Evolutionary conservation across 2,329 filamentous ascomycete species (phyloP).

Genomic region (Pseudogymnoascus verrucosus): DNA sequence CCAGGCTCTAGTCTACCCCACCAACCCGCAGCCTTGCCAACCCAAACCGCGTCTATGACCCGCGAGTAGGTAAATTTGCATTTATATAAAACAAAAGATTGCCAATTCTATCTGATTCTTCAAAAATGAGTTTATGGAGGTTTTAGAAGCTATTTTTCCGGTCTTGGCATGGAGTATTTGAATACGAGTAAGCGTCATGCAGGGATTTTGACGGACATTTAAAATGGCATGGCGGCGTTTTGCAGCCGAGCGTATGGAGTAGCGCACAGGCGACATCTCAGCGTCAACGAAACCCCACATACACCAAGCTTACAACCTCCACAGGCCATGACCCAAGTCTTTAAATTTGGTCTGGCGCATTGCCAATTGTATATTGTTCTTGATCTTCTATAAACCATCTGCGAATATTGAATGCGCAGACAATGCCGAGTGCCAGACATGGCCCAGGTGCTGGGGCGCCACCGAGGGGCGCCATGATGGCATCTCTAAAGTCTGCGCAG

Average conservation of each 20-base stretch:
- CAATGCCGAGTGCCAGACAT: slow-evolving; percentile 39
- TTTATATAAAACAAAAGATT: background rate
- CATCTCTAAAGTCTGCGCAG: slow-evolving; percentile 69
- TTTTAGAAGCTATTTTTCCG: background rate
- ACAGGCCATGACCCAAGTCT: slow-evolving; percentile 1
- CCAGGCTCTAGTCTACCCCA: slow-evolving; percentile 1
- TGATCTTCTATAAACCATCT: background rate
- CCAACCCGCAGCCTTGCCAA: slow-evolving; percentile 3
- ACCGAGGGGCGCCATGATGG: slow-evolving; percentile 53
- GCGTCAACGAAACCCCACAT: slow-evolving; percentile 6
- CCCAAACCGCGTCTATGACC: background rate
- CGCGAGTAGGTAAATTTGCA: background rate
- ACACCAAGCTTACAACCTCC: background rate
- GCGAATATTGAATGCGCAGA: slow-evolving; percentile 7
- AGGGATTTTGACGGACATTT: background rate
- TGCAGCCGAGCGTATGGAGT: slow-evolving; percentile 2
- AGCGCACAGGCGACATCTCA: slow-evolving; percentile 8
- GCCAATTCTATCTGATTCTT: background rate
- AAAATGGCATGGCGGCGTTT: background rate
- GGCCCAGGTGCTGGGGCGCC: slow-evolving; percentile 18
- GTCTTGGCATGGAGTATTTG: slow-evolving; percentile 1
- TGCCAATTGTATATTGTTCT: background rate
- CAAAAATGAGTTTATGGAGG: background rate
- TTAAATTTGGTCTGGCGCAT: background rate
- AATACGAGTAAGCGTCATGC: slow-evolving; percentile 5